Percentiles rank a stretch among this genome's conserved stretches.
phyloP scores from a whole-genome alignment of 2,329 filamentous ascomycete genomes.

The Emergomyces pasteurianus region DNA sequence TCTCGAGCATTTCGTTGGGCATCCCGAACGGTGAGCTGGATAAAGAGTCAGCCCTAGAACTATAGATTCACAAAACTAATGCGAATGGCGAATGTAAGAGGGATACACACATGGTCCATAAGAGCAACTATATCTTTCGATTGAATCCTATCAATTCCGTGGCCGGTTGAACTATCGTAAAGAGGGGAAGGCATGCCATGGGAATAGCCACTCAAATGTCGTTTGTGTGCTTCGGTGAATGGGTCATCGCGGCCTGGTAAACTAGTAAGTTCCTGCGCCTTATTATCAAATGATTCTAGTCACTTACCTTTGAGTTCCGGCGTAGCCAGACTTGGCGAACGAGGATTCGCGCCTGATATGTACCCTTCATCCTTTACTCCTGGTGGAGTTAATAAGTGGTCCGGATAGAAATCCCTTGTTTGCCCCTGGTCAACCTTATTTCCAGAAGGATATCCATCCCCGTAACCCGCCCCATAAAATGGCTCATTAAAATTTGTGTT shows the following conservation, averaged over 20 bases:
- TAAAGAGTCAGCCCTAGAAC: slow-evolving; percentile 17
- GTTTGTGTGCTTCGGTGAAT: slow-evolving; percentile 47
- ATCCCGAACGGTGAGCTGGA: slow-evolving; percentile 79
- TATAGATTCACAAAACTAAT: slow-evolving; percentile 8
- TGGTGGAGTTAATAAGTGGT: slow-evolving; percentile 37
- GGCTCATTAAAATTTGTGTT: slow-evolving; percentile 47
- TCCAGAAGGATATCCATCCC: slow-evolving; percentile 6
- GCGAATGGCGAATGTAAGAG: not conserved
- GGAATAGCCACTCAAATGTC: slow-evolving; percentile 77
- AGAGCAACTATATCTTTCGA: slow-evolving; percentile 93
- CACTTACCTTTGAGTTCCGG: slow-evolving; percentile 35
- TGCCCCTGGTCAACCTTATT: slow-evolving; percentile 22
- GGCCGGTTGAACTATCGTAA: slow-evolving; percentile 80
- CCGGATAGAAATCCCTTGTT: slow-evolving; percentile 23
- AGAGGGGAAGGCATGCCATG: slow-evolving; percentile 82
- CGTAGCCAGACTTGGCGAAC: slow-evolving; percentile 37
- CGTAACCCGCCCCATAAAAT: slow-evolving; percentile 36
- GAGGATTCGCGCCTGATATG: slow-evolving; percentile 60
- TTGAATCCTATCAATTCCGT: slow-evolving; percentile 80
- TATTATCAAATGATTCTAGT: slow-evolving; percentile 43
- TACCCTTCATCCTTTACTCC: slow-evolving; percentile 79
- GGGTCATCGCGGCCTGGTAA: slow-evolving; percentile 46
- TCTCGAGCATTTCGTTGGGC: slow-evolving; percentile 92
- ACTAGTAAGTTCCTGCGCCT: slow-evolving; percentile 41
- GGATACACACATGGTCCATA: slow-evolving; percentile 73